Evolutionary conservation across 1,139 yeast species (phyloP).

Genomic region (Yamadazyma atlantica): DNA sequence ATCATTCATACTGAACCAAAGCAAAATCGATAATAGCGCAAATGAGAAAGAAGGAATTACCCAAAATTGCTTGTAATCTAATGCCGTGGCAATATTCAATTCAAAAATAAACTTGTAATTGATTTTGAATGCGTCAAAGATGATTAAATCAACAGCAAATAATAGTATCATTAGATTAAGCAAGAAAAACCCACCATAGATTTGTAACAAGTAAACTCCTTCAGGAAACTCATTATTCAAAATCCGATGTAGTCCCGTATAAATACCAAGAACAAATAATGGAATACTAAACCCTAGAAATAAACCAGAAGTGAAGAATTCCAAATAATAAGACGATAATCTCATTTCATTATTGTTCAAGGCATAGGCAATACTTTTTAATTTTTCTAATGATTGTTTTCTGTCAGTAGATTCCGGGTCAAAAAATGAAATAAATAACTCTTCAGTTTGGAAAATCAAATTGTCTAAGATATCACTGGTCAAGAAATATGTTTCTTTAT

Average conservation of each 20-base stretch:
- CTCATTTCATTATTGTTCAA: constrained; percentile 31
- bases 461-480: constrained; percentile 68
- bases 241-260: constrained; percentile 47
- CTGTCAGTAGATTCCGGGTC: constrained; percentile 65
- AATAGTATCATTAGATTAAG: constrained; percentile 57
- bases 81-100: constrained; percentile 68
- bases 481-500: constrained; percentile 53
- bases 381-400: constrained; percentile 72
- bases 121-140: constrained; percentile 74
- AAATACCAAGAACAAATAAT: constrained; percentile 51
- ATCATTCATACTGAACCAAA: constrained; percentile 74
- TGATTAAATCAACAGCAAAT: constrained; percentile 66
- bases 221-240: constrained; percentile 43
- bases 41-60: constrained; percentile 62
- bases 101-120: constrained; percentile 93
- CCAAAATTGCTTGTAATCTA: constrained; percentile 64
- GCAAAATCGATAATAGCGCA: constrained; percentile 56
- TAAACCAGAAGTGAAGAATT: constrained; percentile 61
- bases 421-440: constrained; percentile 63
- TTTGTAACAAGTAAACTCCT: constrained; percentile 65
- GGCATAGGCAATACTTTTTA: constrained; percentile 51
- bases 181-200: constrained; percentile 90
- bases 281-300: constrained; percentile 73
- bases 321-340: constrained; percentile 33
- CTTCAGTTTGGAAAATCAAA: constrained; percentile 62